Conservation (phyloP, 768 basidiomycete genomes). For the Crassisporium funariophilum region DNA sequence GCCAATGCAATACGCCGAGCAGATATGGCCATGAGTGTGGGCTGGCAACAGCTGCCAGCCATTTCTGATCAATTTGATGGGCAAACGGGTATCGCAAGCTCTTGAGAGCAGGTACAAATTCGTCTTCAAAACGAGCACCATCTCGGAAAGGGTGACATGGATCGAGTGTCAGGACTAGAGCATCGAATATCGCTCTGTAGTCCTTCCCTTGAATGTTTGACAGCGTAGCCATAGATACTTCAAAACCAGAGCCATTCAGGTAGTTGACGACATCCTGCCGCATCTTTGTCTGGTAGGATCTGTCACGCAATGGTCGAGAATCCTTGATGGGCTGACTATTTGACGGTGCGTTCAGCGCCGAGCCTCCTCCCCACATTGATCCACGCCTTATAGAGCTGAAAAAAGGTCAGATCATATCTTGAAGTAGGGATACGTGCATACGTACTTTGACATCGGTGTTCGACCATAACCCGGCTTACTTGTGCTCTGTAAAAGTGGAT, state of each 20-base stretch:
- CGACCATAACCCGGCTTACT: slow-evolving; percentile 67
- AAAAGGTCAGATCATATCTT: slow-evolving; percentile 2
- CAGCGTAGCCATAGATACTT: slow-evolving; percentile 68
- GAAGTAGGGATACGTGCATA: slow-evolving; percentile 6
- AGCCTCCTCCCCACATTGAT: slow-evolving; percentile 69
- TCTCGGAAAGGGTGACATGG: slow-evolving; percentile 60
- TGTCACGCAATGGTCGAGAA: slow-evolving; percentile 75
- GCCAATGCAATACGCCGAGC: slow-evolving; percentile 90
- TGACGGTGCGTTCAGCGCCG: slow-evolving; percentile 47
- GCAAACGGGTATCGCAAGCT: slow-evolving; percentile 82
- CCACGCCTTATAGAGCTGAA: slow-evolving; percentile 70
- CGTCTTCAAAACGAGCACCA: slow-evolving; percentile 69
- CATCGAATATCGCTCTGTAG: slow-evolving; percentile 83
- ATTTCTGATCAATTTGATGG: slow-evolving; percentile 78
- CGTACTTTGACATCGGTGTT: slow-evolving; percentile 76
- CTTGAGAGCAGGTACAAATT: slow-evolving; percentile 75
- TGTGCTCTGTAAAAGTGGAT: slow-evolving; percentile 70
- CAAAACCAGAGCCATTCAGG: slow-evolving; percentile 65
- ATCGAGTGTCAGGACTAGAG: slow-evolving; percentile 72
- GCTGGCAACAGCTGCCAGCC: slow-evolving; percentile 84
- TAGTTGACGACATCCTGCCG: slow-evolving; percentile 75
- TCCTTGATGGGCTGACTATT: slow-evolving; percentile 68
- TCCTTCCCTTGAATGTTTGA: slow-evolving; percentile 84
- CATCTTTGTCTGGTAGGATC: slow-evolving; percentile 72
- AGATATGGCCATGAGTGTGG: slow-evolving; percentile 92